These are phyloP conservation scores for Cytospora piceae DNA, from an alignment of 2,329 filamentous ascomycete genomes.

Conservation along the genomic window DNA sequence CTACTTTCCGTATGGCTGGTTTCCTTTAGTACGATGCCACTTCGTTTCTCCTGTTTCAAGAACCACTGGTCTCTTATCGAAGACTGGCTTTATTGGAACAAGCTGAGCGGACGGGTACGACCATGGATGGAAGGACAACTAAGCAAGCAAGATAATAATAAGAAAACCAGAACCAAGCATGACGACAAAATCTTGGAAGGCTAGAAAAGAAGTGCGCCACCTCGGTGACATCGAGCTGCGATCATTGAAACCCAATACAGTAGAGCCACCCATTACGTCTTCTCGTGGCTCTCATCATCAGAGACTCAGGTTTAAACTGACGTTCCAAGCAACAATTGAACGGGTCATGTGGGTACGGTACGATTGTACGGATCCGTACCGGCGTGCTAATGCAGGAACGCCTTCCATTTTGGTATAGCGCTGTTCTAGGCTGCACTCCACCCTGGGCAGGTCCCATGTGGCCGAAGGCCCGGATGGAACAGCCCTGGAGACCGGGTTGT, in stretches of 20 bases:
- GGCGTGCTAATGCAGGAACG: slow-evolving; percentile 31
- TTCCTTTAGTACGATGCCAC: neutral
- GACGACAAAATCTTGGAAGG: neutral
- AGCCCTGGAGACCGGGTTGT: slow-evolving; percentile 16
- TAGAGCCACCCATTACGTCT: neutral
- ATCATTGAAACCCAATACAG: neutral
- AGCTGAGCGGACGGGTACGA: neutral
- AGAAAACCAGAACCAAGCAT: neutral
- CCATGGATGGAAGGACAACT: neutral
- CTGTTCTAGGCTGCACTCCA: slow-evolving; percentile 30
- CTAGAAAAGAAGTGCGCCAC: neutral
- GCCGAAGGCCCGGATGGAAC: slow-evolving; percentile 19
- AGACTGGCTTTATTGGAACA: too few relatives aligned
- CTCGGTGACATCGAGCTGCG: neutral
- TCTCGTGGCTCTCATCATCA: neutral
- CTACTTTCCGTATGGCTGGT: neutral
- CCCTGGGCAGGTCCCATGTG: slow-evolving; percentile 27
- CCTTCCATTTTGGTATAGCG: slow-evolving; percentile 22
- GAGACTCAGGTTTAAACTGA: too few relatives aligned
- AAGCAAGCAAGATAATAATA: neutral
- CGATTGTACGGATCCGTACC: neutral
- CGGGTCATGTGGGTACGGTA: neutral
- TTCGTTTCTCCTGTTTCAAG: slow-evolving; percentile 25
- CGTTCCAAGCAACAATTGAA: neutral
- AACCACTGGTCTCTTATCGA: neutral